Percentiles rank a stretch among this genome's conserved stretches.
Conservation (phyloP, 768 basidiomycete species). For the Leccinum variicolor region DNA sequence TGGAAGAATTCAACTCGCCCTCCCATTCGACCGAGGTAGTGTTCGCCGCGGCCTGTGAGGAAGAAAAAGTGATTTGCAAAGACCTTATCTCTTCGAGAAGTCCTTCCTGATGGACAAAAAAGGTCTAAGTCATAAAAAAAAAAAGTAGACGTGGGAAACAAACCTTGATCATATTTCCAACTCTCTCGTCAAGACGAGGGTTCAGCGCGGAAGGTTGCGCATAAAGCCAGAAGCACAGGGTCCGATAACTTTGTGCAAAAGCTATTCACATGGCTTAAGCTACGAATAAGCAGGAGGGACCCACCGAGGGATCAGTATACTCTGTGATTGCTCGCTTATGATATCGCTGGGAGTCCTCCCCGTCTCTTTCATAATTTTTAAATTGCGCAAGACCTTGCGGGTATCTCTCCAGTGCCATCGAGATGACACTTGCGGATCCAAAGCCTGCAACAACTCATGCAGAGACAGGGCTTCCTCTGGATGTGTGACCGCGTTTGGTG, state of each 20-base stretch:
- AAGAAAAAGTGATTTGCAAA: conserved; percentile 35
- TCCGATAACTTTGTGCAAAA: conserved; percentile 59
- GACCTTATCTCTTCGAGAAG: conserved; percentile 74
- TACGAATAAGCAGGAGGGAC: background rate
- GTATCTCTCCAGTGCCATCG: conserved; percentile 98
- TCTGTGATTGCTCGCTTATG: conserved; percentile 56
- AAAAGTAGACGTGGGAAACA: background rate
- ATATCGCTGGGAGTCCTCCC: conserved; percentile 66
- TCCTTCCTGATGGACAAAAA: conserved; percentile 49
- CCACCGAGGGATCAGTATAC: conserved; percentile 49
- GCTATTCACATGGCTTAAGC: background rate
- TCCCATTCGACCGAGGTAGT: background rate
- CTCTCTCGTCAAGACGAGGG: conserved; percentile 68
- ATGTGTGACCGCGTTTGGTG: conserved; percentile 53
- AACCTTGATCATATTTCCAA: conserved; percentile 90
- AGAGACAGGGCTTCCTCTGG: conserved; percentile 60
- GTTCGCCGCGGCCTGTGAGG: background rate
- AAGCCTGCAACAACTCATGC: conserved; percentile 56
- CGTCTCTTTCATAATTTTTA: conserved; percentile 73
- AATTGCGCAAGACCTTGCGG: conserved; percentile 79
- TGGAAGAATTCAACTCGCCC: background rate
- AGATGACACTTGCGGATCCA: conserved; percentile 72
- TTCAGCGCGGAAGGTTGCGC: conserved; percentile 62
- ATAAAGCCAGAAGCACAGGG: conserved; percentile 90
- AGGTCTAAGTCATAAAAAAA: background rate